Evolutionary conservation across 2,329 filamentous ascomycete genomes (phyloP).

Genomic region (Arachnomyces sp.): DNA sequence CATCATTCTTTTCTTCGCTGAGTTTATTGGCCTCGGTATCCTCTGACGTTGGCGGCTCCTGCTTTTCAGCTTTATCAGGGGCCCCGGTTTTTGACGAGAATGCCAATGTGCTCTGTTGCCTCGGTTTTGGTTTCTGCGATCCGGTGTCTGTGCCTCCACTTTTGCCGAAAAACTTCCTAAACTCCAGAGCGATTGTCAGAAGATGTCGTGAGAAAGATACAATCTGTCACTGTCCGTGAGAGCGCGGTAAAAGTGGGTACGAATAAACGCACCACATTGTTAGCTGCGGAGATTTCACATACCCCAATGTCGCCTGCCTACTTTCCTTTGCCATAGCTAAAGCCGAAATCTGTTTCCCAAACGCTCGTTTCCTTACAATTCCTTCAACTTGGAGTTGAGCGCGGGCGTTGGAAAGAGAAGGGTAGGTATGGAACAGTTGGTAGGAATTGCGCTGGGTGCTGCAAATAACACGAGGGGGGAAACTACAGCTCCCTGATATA

Average conservation of each 20-base stretch:
- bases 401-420: too few species aligned
- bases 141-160: conserved; percentile 51
- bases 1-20: conserved; percentile 15
- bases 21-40: conserved; percentile 11
- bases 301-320: conserved; percentile 82
- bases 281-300: conserved; percentile 66
- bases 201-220: conserved; percentile 4
- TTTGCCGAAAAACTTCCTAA: conserved; percentile 77
- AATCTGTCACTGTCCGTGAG: background rate
- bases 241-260: conserved; percentile 1
- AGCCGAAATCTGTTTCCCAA: background rate
- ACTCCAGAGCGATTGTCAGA: conserved; percentile 5
- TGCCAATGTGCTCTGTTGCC: conserved; percentile 69
- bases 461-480: too few species aligned
- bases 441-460: too few species aligned
- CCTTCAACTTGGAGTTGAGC: too few species aligned
- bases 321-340: conserved; percentile 22
- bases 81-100: conserved; percentile 55
- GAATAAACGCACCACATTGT: conserved; percentile 58
- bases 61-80: conserved; percentile 24
- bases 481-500: too few species aligned
- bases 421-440: too few species aligned
- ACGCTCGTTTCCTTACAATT: too few species aligned
- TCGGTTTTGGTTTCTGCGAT: conserved; percentile 27
- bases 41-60: conserved; percentile 12